phyloP scores from a whole-genome alignment of 768 basidiomycete genomes.

The Lactarius tabidus region DNA sequence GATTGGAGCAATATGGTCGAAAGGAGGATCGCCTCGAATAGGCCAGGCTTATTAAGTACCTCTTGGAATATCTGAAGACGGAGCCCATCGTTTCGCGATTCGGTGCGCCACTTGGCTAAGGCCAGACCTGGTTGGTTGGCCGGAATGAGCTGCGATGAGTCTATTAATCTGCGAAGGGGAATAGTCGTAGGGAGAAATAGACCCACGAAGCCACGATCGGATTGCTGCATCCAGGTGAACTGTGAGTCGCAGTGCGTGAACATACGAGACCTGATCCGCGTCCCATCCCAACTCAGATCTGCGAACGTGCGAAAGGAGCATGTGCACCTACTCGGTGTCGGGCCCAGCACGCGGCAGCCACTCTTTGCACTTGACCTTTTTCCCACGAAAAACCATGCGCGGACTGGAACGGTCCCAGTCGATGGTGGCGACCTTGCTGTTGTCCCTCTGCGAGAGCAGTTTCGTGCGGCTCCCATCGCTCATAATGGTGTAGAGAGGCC shows the following conservation, averaged over 20 bases:
- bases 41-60: conserved; percentile 8
- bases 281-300: not conserved
- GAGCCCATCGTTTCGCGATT: conserved; percentile 7
- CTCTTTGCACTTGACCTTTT: conserved; percentile 18
- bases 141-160: conserved; percentile 2
- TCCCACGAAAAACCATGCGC: conserved; percentile 11
- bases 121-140: conserved; percentile 18
- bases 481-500: not conserved
- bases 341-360: conserved; percentile 19
- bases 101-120: conserved; percentile 15
- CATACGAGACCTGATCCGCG: conserved; percentile 1
- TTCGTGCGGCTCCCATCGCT: conserved; percentile 15
- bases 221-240: conserved; percentile 9
- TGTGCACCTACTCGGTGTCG: conserved; percentile 12
- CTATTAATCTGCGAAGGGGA: not conserved
- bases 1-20: conserved; percentile 12
- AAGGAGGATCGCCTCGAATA: conserved; percentile 18
- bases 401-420: conserved; percentile 20
- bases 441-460: not conserved
- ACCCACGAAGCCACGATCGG: conserved; percentile 12
- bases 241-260: conserved; percentile 11
- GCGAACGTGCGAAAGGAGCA: too few relatives aligned
- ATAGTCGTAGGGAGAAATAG: not conserved
- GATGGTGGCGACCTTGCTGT: conserved; percentile 10
- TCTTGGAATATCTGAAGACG: conserved; percentile 15